Conservation (phyloP, 331 rosid species). For the Quercus tomentella region DNA sequence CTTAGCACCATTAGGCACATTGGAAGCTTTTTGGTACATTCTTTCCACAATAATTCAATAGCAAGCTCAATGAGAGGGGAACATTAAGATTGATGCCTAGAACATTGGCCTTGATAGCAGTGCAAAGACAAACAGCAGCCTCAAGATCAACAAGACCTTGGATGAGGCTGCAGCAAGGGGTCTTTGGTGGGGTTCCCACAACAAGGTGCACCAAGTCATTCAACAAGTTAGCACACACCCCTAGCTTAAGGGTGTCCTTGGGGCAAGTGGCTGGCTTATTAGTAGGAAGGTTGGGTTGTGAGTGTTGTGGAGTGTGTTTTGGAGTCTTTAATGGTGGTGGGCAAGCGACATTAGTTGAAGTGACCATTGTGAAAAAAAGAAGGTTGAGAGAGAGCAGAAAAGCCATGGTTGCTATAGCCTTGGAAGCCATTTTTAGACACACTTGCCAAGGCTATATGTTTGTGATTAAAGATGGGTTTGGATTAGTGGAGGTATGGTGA, state of each 20-base stretch:
- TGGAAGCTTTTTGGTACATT: conserved; percentile 19
- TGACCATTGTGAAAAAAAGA: conserved; percentile 16
- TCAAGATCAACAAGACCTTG: conserved; percentile 24
- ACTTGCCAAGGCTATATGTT: not conserved
- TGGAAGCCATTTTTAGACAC: conserved; percentile 20
- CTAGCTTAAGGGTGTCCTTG: too few species aligned
- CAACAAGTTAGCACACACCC: too few species aligned
- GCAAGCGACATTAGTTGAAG: conserved; percentile 13
- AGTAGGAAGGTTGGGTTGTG: too few species aligned
- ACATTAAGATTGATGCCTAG: conserved; percentile 5
- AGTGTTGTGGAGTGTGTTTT: not conserved
- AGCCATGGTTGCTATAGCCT: conserved; percentile 10
- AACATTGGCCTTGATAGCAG: conserved; percentile 29
- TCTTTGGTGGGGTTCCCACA: conserved; percentile 24
- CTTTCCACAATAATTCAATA: too few species aligned
- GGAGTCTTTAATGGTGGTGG: not conserved
- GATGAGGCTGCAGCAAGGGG: conserved; percentile 33
- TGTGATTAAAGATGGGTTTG: not conserved
- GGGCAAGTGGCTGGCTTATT: too few species aligned
- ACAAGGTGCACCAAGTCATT: conserved; percentile 2
- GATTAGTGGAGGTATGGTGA: not conserved
- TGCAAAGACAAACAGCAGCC: conserved; percentile 41
- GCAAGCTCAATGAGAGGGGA: too few species aligned
- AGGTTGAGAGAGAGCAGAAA: conserved; percentile 20
- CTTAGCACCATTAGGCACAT: conserved; percentile 15